Conservation (phyloP, 768 basidiomycete species). For the Mycena leptocephala region DNA sequence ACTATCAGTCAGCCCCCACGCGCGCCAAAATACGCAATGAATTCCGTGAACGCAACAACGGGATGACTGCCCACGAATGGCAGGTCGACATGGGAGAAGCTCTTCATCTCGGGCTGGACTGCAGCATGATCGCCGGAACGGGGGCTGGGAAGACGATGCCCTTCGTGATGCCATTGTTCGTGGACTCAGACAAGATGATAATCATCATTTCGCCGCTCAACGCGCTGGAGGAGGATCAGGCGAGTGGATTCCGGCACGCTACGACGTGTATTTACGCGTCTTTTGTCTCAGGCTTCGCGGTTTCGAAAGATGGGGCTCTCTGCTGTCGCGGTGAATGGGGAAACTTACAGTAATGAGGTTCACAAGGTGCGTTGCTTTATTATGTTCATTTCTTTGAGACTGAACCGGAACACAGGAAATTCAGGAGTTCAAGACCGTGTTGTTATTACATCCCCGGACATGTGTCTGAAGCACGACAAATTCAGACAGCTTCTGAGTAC, state of each 20-base stretch:
- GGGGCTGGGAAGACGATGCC: no score
- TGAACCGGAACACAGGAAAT: neutral
- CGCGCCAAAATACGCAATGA: constrained; percentile 20
- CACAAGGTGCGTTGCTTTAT: neutral
- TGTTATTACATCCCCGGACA: constrained; percentile 3
- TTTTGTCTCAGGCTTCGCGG: neutral
- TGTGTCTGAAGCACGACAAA: constrained; percentile 5
- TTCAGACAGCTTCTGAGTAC: neutral
- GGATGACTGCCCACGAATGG: no score
- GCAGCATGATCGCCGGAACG: no score
- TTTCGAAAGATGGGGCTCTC: neutral
- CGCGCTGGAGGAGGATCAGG: constrained; percentile 3
- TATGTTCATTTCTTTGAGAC: neutral
- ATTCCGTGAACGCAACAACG: no score
- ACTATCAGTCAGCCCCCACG: no score
- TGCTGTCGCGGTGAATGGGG: neutral
- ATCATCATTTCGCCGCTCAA: constrained; percentile 15
- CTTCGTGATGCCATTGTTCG: no score
- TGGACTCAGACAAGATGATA: neutral
- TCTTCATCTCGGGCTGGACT: no score
- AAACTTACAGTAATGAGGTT: neutral
- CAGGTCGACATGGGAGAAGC: no score
- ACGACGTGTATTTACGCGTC: neutral
- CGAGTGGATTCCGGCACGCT: neutral
- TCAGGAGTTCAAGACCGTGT: neutral